Base-by-base conservation (phyloP, 768 basidiomycete species). In the Zangia roseola region DNA sequence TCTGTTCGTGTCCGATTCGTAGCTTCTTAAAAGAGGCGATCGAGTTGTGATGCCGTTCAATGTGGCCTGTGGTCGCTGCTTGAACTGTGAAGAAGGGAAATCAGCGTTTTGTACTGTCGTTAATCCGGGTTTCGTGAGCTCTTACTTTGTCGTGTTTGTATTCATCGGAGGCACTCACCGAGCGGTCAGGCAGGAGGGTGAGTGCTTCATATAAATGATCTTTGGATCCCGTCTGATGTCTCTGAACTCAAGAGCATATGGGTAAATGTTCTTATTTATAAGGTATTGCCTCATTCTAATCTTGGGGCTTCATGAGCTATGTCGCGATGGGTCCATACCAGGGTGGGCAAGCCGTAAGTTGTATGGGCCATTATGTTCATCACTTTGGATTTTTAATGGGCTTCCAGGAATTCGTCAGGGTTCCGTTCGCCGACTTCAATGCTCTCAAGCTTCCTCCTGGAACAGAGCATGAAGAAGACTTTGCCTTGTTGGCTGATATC, bases 11-110 rank as follows among this genome's bases (percentile, higher is more conserved):
- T n/a, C n/a, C n/a, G n/a, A 25, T 35, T 17, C 16, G n/a, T 26
- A 77, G 76, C 67, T 77, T 9, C 58, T 81, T 36, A 76, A 79
- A 64, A 74, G 75, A 50, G 80, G 79, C 13, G 80, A 82, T 55
- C 73, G 80, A 25, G 78, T 81, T n/a, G 79, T 81, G 20, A 76
- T 80, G 72, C 80, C 79, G 1, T 81, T 81, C 69, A 81, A 81
- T 49, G 79, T 81, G 25, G 79, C 77, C 0, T 81, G 79, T 53
- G 80, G 80, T 14, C 75, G 78, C 17, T 81, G 80, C 69, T 53
- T 70, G 50, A 82, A 82, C 54, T 81, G 80, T 52, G 79, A 80
- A 43, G 74, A 75, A 55, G 72, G 75, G 10, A 71, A 53, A 33
- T 77, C 79, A 6, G 80, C 77, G 0, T 81, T 80, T 59, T 82